Base-by-base conservation (phyloP, 352 stramenopile genomes). In the Pythium rishiriense region DNA sequence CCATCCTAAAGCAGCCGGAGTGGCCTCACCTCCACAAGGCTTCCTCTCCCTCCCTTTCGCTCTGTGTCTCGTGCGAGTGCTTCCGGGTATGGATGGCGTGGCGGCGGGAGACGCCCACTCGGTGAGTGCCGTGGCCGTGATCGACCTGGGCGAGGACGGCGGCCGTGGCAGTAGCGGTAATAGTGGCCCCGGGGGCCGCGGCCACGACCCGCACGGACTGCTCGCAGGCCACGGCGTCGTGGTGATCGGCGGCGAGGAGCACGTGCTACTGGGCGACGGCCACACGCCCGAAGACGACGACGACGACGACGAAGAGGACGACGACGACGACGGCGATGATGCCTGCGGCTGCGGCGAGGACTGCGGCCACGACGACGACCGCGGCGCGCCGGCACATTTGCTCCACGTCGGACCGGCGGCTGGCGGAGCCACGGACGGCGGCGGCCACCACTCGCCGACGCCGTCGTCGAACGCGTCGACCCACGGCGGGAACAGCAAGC, bases 401-500 rank as follows among this genome's bases (percentile, higher is more conserved):
- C 64, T 69, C 62, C 62, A 56, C 47, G 17, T 24, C 21, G 25
- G 37, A 15, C 15, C 31, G 5, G 5, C 31, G 31, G 10, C n/a
- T n/a, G 17, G 22, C 21, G 25, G 37, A 15, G 22, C 31, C 31
- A 5, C 31, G 31, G 10, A 22, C 19, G 15, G 8, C 11, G 15
- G 25, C 11, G 26, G 33, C 35, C 11, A 33, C 22, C 58, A 60
- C 21, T 66, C 57, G 19, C 49, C 57, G 14, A 62, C 64, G 21
- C 41, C 64, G 25, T 70, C 64, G 19, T 64, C 62, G 24, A 66
- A 47, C 12, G 37, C 35, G 24, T 59, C 55, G 12, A 57, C 62
- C 15, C 29, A 39, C 29, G 45, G 43, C 28, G 29, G 31, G 41
- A 55, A 46, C 22, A 35, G 48, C 24, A 93, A 94, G 59, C 81